Evolutionary conservation across 1,284 basidiomycete species (phyloP).

Genomic region (Lentinus polychrous): DNA sequence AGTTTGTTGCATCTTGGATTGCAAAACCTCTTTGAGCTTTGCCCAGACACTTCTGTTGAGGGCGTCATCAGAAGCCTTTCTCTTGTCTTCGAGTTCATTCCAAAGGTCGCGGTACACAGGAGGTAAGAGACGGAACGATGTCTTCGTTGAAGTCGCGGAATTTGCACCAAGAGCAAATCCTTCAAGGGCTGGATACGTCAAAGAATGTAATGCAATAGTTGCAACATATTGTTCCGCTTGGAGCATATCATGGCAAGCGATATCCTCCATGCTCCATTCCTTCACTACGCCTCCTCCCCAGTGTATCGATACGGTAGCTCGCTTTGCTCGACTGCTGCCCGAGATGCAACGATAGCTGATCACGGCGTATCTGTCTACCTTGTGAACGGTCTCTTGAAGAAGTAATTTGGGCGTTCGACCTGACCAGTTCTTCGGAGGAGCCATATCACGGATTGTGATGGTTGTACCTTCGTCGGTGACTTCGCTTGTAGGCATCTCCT

Average conservation of each 20-base stretch:
- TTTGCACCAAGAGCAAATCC: slow-evolving; percentile 52
- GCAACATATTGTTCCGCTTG: slow-evolving; percentile 93
- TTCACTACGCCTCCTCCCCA: slow-evolving; percentile 63
- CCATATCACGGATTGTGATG: slow-evolving; percentile 68
- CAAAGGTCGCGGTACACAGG: slow-evolving; percentile 84
- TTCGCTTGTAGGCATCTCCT: slow-evolving; percentile 53
- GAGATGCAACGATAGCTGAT: slow-evolving; percentile 64
- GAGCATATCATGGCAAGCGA: slow-evolving; percentile 70
- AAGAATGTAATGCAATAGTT: slow-evolving; percentile 75
- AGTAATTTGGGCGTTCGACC: slow-evolving; percentile 68
- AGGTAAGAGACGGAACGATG: slow-evolving; percentile 73
- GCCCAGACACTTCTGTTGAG: slow-evolving; percentile 70
- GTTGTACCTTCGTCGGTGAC: slow-evolving; percentile 47
- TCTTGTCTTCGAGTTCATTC: slow-evolving; percentile 78
- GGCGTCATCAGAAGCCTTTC: slow-evolving; percentile 58
- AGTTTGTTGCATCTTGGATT: slow-evolving; percentile 41
- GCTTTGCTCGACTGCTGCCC: slow-evolving; percentile 60
- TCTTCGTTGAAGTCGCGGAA: slow-evolving; percentile 35
- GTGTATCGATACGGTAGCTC: slow-evolving; percentile 63
- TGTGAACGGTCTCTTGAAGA: slow-evolving; percentile 59
- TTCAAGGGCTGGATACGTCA: slow-evolving; percentile 56
- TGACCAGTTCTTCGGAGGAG: slow-evolving; percentile 76
- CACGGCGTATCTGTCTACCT: slow-evolving; percentile 69
- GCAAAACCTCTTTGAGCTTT: slow-evolving; percentile 56
- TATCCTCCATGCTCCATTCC: slow-evolving; percentile 79